Percentiles rank a stretch among this genome's conserved stretches.
Conservation (phyloP, 208 protist species). For the Angomonas ambiguus region DNA sequence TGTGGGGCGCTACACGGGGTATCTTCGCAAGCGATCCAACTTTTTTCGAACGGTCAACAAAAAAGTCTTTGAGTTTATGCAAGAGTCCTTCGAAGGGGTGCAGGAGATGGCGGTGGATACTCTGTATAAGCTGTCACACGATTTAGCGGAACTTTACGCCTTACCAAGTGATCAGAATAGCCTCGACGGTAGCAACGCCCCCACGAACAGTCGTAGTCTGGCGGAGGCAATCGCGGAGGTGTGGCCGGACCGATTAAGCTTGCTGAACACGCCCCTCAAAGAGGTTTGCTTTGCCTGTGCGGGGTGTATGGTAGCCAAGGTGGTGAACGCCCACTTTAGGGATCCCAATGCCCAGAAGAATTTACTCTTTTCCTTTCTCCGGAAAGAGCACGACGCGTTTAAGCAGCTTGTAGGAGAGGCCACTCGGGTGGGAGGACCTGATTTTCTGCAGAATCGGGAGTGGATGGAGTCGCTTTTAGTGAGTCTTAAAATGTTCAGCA, state of each 20-base stretch:
- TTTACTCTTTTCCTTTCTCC: conserved; percentile 87
- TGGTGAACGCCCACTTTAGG: conserved; percentile 90
- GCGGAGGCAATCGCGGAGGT: neutral
- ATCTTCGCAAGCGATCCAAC: conserved; percentile 95
- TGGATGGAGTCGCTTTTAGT: conserved; percentile 85
- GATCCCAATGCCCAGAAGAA: conserved; percentile 21
- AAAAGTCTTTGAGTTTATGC: conserved; percentile 99
- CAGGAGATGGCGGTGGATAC: conserved; percentile 99
- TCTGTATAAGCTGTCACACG: conserved; percentile 98
- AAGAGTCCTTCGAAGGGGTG: conserved; percentile 97
- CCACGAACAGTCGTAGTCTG: too few species aligned
- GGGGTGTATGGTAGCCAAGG: conserved; percentile 95
- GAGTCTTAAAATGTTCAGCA: conserved; percentile 94
- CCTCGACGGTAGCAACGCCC: neutral
- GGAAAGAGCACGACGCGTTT: conserved; percentile 85
- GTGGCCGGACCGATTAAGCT: conserved; percentile 30
- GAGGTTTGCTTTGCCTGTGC: neutral
- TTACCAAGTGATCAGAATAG: conserved; percentile 13
- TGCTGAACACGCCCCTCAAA: neutral
- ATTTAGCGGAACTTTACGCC: conserved; percentile 91
- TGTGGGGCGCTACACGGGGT: conserved; percentile 99
- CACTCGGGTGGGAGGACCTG: conserved; percentile 24
- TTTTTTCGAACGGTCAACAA: conserved; percentile 98
- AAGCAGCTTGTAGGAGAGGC: conserved; percentile 54
- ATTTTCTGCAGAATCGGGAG: conserved; percentile 55